Percentiles rank a stretch among this genome's conserved stretches.
Conservation (phyloP, 345 rosid species). For the Hibiscus syriacus region DNA sequence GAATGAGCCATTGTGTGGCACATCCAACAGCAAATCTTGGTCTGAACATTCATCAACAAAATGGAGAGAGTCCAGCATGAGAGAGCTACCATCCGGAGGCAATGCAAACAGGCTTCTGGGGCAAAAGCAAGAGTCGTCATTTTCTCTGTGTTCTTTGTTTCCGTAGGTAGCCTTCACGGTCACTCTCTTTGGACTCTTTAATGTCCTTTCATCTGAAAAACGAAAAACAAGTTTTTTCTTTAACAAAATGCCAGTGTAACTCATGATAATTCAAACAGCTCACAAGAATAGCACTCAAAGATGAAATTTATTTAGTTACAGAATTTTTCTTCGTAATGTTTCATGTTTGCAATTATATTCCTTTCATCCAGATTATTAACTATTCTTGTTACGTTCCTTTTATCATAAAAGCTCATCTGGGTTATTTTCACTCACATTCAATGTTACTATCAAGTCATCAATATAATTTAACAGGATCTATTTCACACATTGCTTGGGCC, state of each 20-base stretch:
- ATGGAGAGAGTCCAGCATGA: conserved; percentile 44
- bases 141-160: conserved; percentile 52
- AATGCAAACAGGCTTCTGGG: conserved; percentile 65
- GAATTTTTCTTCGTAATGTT: not conserved
- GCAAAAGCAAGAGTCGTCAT: conserved; percentile 59
- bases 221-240: not conserved
- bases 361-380: not conserved
- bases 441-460: not conserved
- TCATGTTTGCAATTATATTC: not conserved
- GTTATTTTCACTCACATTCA: not conserved
- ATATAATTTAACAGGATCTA: conserved; percentile 9
- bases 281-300: not conserved
- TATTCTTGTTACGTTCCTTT: not conserved
- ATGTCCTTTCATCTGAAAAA: conserved; percentile 48
- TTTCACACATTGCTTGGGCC: not conserved
- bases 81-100: conserved; percentile 61
- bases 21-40: conserved; percentile 75
- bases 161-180: conserved; percentile 40
- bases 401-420: not conserved
- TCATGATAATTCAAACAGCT: not conserved
- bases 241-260: not conserved
- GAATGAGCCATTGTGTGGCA: conserved; percentile 76
- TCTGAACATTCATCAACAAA: conserved; percentile 55
- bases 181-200: conserved; percentile 66
- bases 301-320: too few relatives aligned